Base-by-base conservation (phyloP, 2,329 filamentous ascomycete genomes). In the Neofusicoccum parvum region DNA sequence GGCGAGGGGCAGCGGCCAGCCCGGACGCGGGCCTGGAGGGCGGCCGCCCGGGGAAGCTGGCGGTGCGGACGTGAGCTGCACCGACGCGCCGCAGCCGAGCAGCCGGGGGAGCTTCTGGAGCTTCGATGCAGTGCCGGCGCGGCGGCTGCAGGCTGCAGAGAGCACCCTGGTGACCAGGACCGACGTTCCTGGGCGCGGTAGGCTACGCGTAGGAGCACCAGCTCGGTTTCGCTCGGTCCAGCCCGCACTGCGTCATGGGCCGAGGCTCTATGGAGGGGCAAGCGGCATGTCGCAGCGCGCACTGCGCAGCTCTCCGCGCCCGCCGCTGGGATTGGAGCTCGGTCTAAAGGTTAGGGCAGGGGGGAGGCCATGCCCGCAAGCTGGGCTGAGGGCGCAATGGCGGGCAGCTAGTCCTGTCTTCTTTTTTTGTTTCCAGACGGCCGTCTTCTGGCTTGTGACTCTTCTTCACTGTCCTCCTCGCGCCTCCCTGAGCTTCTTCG, bases 231-330 rank as follows among this genome's bases (percentile, higher is more conserved):
- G 43, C 48, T 60, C 56, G 56, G 56, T 60, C 56, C 56, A 60
- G 56, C 56, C 56, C 56, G 56, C 59, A 14, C 37, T 64, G 62
- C 62, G 62, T 64, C 46, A 64, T 64, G 62, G 56, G 62, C 62
- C 62, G 62, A 64, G 62, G 62, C 62, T 64, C 37, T 45, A 43
- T 53, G 62, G 62, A 54, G 62, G 56, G 56, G 56, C 56, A 60
- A n/a, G n/a, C 32, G 41, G 27, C 27, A 32, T 32, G 27, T 7
- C 27, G 27, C 27, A 34, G 50, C n/a, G 48, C 23, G 23, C 23
- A 23, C 3, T 23, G 23, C 23, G 48, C n/a, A 36, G 34, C 49
- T 32, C 20, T 45, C 46, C 59, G 37, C 32, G 12, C 39, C n/a
- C 54, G 20, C 36, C 59, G 17, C 50, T 59, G 60, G 48, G 50